Evolutionary conservation across 257 asterid species (phyloP).

Genomic region (Ocimum tenuiflorum): DNA sequence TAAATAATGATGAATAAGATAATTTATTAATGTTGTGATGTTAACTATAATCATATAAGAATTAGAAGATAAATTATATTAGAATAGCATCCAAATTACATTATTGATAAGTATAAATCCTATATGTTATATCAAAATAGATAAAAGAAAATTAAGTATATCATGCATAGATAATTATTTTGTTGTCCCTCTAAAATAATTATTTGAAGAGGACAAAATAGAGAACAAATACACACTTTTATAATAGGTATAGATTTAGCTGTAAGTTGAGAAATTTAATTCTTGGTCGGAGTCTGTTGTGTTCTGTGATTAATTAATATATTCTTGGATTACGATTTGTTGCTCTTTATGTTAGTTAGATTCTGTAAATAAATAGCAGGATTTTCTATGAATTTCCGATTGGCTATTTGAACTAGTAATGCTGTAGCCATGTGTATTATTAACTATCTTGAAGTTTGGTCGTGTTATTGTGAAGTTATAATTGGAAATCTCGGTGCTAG

Average conservation of each 20-base stretch:
- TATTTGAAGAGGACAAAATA: too few relatives aligned
- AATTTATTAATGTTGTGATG: too few relatives aligned
- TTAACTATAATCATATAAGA: too few relatives aligned
- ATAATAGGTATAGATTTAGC: conserved; percentile 8
- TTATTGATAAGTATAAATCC: too few relatives aligned
- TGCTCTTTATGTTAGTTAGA: background rate
- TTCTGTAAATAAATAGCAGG: background rate
- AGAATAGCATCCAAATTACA: too few relatives aligned
- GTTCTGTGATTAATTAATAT: background rate
- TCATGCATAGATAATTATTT: too few relatives aligned
- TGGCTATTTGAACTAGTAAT: background rate
- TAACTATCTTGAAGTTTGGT: background rate
- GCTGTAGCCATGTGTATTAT: background rate
- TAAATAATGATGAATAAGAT: too few relatives aligned
- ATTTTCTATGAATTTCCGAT: background rate
- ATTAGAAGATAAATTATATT: too few relatives aligned
- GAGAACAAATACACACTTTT: too few relatives aligned
- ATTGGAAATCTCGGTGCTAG: background rate
- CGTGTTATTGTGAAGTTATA: background rate
- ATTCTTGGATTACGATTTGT: background rate
- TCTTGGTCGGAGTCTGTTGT: background rate
- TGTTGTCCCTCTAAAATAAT: too few relatives aligned
- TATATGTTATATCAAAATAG: too few relatives aligned
- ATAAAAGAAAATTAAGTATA: too few relatives aligned
- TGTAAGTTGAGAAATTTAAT: background rate